phyloP scores from a whole-genome alignment of 2,329 filamentous ascomycete species.

The Tolypocladium inflatum region DNA sequence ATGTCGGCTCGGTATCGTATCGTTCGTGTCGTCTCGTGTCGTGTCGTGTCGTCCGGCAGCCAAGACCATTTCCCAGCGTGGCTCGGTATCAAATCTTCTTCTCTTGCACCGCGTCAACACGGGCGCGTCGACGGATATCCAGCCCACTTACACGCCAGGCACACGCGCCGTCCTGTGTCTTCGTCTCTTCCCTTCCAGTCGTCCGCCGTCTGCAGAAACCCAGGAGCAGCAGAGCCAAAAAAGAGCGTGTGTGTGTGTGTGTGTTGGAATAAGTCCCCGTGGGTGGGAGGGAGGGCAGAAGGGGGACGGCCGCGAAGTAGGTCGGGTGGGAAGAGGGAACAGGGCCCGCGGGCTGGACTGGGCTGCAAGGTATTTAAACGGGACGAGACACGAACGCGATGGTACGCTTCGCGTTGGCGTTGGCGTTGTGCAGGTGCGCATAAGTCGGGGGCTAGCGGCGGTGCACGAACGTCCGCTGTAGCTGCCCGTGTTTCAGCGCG shows the following conservation, averaged over 20 bases:
- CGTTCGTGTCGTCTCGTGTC: neutral
- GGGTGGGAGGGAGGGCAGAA: neutral
- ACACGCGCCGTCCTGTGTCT: neutral
- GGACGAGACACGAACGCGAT: slow-evolving; percentile 10
- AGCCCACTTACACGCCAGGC: slow-evolving; percentile 1
- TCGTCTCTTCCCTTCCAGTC: neutral
- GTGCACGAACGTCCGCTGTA: neutral
- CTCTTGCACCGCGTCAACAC: neutral
- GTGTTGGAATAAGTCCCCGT: neutral
- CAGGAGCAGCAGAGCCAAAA: neutral
- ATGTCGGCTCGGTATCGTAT: slow-evolving; percentile 13
- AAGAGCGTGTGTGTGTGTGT: neutral
- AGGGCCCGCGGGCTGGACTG: neutral
- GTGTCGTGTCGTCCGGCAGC: neutral
- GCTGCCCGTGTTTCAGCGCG: too few relatives aligned
- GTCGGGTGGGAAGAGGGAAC: slow-evolving; percentile 3
- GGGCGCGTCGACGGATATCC: neutral
- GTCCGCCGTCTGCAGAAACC: neutral
- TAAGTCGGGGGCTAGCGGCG: neutral
- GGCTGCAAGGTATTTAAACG: slow-evolving; percentile 11
- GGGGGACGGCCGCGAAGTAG: slow-evolving; percentile 1
- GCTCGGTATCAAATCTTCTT: neutral
- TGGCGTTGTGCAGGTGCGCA: slow-evolving; percentile 4
- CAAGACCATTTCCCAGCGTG: neutral
- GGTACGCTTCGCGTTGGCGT: slow-evolving; percentile 13